Base-by-base conservation (phyloP, 2,329 filamentous ascomycete genomes). In the Fusarium devonianum region DNA sequence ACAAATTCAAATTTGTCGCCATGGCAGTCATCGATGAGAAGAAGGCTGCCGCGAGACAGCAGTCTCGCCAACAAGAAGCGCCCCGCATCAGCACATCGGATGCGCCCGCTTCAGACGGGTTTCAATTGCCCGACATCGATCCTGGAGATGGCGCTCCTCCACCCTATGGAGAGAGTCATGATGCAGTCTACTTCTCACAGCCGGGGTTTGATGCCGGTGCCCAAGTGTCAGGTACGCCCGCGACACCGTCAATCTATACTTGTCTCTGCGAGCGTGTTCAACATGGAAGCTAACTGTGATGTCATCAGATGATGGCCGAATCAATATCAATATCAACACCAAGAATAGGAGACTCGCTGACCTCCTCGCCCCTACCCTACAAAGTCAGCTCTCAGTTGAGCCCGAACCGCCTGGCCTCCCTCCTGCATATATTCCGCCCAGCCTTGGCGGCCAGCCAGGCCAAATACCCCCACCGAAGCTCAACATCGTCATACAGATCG, bases 321-420 rank as follows among this genome's bases (percentile, higher is more conserved):
- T 94, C 62, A 85, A 91, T 65, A 91, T 94, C 73, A 86, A 85
- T 55, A 90, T 94, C 72, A 85, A 87, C 65, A 86, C 91, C 68
- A 86, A 84, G 59, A 85, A 81, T 60, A 75, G 79, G 44, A 81
- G 81, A 44, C 75, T 93, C 4, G 84, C 87, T 2, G 82, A 85
- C 51, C 75, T 92, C 10, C 78, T 92, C 18, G 80, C 82, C 0
- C 86, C 88, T 3, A 82, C 85, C 7, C 68, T 92, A 29, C 73
- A 80, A 53, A 76, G 78, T 54, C 79, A 88, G 62, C 71, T 84
- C 16, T 73, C 77, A 25, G 72, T 80, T 32, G 78, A 85, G 16
- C 42, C 73, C 58, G 64, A 45, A 61, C 75, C 17, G 73, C 14
- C 38, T 25, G 78, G 49, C 9, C 79, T 86, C 2, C 85, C 87